Base-by-base conservation (phyloP, 371 early-diverging fungal genomes). In the Zopfochytrium polystomum region DNA sequence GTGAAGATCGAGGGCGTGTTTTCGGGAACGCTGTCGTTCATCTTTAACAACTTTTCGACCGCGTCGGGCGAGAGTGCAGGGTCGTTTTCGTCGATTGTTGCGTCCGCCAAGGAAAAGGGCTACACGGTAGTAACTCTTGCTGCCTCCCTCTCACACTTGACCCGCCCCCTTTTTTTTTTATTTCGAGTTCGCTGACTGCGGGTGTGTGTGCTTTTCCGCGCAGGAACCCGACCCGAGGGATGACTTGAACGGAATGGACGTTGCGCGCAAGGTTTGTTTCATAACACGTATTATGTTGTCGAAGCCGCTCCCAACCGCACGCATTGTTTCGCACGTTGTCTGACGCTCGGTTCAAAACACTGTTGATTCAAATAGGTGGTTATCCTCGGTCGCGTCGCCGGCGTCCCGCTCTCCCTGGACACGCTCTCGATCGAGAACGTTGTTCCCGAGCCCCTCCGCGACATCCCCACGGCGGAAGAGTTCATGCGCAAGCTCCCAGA, bases 241-340 rank as follows among this genome's bases (percentile, higher is more conserved):
- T 71, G 98, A 98, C 67, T 81, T 96, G 67, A 96, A 95, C 65
- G 98, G 98, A 44, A 85, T 96, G 88, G 98, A 98, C 70, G 96
- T 98, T n/a, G 97, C 92, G 20, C 89, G 98, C 60, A 97, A 97
- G 79, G 90, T 87, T 47, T 48, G 49, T 30, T 15, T 43, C 27
- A 23, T 5, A 51, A 13, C 31, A 31, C 22, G 20, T 23, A 15
- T 20, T 7, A 33, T 23, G 20, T n/a, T 48, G 13, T 26, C 2
- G 13, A 26, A n/a, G n/a, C n/a, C n/a, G n/a, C n/a, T n/a, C n/a
- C n/a, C n/a, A n/a, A n/a, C n/a, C n/a, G n/a, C n/a, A n/a, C n/a
- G n/a, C n/a, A n/a, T n/a, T n/a, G n/a, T n/a, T n/a, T n/a, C n/a
- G n/a, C n/a, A n/a, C n/a, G n/a, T n/a, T n/a, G n/a, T n/a, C n/a